Conservation (phyloP, 129 eudicot species). For the Logfia minima region DNA sequence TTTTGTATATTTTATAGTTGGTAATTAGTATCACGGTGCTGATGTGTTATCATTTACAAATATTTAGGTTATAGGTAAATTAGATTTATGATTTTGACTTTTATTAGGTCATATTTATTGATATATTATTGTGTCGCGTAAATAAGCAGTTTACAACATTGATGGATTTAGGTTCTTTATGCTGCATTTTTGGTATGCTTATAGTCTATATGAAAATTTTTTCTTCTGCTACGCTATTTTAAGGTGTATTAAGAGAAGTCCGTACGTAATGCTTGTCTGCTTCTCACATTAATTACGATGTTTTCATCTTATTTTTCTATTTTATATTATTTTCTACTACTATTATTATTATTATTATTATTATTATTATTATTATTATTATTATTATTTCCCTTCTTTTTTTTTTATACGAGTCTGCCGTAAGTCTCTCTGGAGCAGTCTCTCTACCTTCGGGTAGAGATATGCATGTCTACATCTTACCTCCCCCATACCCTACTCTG, state of each 20-base stretch:
- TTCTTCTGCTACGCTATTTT: not conserved
- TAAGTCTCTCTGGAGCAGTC: too few relatives aligned
- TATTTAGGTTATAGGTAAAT: not conserved
- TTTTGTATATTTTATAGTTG: not conserved
- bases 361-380: too few relatives aligned
- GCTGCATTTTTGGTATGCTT: not conserved
- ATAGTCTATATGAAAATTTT: not conserved
- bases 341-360: too few relatives aligned
- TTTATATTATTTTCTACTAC: too few relatives aligned
- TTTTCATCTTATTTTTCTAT: not conserved
- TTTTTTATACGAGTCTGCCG: too few relatives aligned
- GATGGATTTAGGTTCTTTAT: not conserved
- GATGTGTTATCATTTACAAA: too few relatives aligned
- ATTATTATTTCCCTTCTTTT: too few relatives aligned
- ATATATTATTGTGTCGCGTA: too few relatives aligned
- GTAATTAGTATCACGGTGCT: not conserved
- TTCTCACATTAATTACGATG: not conserved
- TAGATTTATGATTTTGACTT: not conserved
- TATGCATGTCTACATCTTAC: too few relatives aligned
- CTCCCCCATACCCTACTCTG: too few relatives aligned
- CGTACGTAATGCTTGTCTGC: not conserved
- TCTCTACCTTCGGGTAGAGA: too few relatives aligned
- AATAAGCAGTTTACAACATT: not conserved
- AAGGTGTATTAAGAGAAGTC: not conserved
- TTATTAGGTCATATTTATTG: not conserved